These are phyloP conservation scores for Ehretia macrophylla DNA, from an alignment of 257 asterid species.

Conservation along the genomic window DNA sequence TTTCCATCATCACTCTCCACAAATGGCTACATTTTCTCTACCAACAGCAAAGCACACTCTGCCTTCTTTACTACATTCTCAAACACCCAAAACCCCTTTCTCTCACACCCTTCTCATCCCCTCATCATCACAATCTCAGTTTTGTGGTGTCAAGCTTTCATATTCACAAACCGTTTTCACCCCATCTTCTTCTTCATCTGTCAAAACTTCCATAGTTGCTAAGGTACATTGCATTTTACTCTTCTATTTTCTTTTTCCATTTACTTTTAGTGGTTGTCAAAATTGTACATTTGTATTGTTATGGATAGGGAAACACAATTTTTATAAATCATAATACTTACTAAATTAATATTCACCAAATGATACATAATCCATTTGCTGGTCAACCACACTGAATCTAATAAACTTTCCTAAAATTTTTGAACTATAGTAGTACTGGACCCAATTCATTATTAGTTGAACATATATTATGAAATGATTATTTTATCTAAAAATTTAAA, in stretches of 20 bases:
- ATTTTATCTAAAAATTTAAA: too few relatives aligned
- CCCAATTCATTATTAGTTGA: too few relatives aligned
- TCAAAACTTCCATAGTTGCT: slow-evolving; percentile 45
- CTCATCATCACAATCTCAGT: slow-evolving; percentile 60
- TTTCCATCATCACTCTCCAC: background rate
- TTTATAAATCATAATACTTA: too few relatives aligned
- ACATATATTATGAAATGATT: too few relatives aligned
- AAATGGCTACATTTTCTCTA: slow-evolving; percentile 64
- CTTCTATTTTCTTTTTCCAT: background rate
- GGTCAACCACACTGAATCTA: too few relatives aligned
- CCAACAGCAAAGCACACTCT: slow-evolving; percentile 38
- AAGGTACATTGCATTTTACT: slow-evolving; percentile 59
- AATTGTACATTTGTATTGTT: too few relatives aligned
- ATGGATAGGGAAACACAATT: too few relatives aligned
- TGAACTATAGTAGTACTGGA: too few relatives aligned
- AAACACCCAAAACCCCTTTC: slow-evolving; percentile 40
- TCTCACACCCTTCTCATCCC: slow-evolving; percentile 37
- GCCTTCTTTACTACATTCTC: slow-evolving; percentile 50
- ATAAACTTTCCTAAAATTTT: too few relatives aligned
- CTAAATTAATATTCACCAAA: too few relatives aligned
- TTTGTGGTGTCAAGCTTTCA: slow-evolving; percentile 60
- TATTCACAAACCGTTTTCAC: slow-evolving; percentile 26
- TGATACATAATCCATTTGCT: too few relatives aligned
- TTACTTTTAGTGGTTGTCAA: too few relatives aligned
- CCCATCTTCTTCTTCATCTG: slow-evolving; percentile 38